Evolutionary conservation across 768 basidiomycete species (phyloP).

Genomic region (Pleurotus giganteus): DNA sequence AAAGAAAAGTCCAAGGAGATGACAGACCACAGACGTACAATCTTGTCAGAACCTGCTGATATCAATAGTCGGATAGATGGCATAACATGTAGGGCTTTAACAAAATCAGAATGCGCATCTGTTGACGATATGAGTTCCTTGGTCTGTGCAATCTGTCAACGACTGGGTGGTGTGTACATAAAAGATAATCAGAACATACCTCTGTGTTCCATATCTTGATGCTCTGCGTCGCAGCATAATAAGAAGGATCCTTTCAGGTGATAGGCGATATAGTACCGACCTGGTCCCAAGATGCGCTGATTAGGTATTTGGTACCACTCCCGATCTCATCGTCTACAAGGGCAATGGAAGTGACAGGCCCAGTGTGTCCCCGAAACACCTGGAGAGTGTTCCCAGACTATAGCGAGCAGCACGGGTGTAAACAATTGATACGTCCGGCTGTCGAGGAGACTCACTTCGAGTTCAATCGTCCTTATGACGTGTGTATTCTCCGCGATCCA

Average conservation of each 20-base stretch:
- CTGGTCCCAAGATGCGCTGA: constrained; percentile 96
- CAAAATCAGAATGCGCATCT: constrained; percentile 83
- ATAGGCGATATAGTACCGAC: constrained; percentile 29
- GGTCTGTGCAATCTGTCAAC: constrained; percentile 44
- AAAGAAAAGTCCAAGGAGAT: not conserved
- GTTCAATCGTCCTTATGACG: constrained; percentile 66
- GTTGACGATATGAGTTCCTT: constrained; percentile 70
- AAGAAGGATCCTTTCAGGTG: not conserved
- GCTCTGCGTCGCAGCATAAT: constrained; percentile 44
- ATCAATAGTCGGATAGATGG: constrained; percentile 65
- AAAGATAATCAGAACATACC: constrained; percentile 41
- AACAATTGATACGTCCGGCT: not conserved
- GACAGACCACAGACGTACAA: constrained; percentile 82
- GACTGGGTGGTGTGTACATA: not conserved
- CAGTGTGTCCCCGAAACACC: constrained; percentile 80
- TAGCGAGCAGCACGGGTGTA: constrained; percentile 5
- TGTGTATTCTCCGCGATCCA: constrained; percentile 92
- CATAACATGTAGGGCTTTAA: constrained; percentile 80
- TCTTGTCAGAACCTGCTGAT: constrained; percentile 90
- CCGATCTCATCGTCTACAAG: constrained; percentile 49
- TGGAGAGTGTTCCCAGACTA: constrained; percentile 82
- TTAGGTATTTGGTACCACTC: constrained; percentile 47
- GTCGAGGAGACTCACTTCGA: constrained; percentile 53
- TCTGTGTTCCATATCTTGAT: constrained; percentile 85
- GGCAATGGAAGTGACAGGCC: constrained; percentile 83